Evolutionary conservation across 2,329 filamentous ascomycete genomes (phyloP), one percentile per base, ranked within the genome.

Genomic region (Gnomoniopsis sp.): DNA sequence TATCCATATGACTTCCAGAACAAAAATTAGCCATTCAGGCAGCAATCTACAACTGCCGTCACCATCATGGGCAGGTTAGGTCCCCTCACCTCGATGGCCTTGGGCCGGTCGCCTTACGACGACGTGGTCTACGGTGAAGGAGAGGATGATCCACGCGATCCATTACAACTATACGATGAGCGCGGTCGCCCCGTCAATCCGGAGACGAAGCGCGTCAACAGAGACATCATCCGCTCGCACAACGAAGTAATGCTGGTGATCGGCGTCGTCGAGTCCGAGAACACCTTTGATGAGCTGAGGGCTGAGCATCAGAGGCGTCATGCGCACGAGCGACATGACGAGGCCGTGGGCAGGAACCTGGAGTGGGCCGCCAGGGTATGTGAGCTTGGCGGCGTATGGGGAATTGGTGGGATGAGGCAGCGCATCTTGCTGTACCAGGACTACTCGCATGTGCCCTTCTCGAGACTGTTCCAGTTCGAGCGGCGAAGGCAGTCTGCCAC

Each of bases 221-320:
- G 79, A 51, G 79, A 83, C 59, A 78, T 85, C 34, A 81, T 86
- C 26, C 76, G 83, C 53, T 79, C 83, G 11, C 83, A 86, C 65
- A 86, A 86, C 63, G 83, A 86, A 63, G 83, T 86, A 3, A 86
- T 86, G 83, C 75, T 79, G 19, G 82, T 85, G 11, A 86, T 86
- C 43, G 83, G 83, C 6, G 83, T 86, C 4, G 83, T 83, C 10
- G 83, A 86, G 64, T 80, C 82, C 15, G 83, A 86, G 55, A 79
- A 77, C 53, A 70, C 71, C 8, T 65, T 66, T 3, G 67, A 71
- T 22, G 73, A 75, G 3, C 71, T 72, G 6, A 74, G 78, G 53
- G 67, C 70, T 7, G 76, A 79, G 44, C 69, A 72, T 2, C 26
- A 51, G 43, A 50, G 60, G 44, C 71, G 75, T n/a, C 70, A 71